phyloP scores from a whole-genome alignment of 805 yeast genomes.

The Kazachstania kunashirensis region DNA sequence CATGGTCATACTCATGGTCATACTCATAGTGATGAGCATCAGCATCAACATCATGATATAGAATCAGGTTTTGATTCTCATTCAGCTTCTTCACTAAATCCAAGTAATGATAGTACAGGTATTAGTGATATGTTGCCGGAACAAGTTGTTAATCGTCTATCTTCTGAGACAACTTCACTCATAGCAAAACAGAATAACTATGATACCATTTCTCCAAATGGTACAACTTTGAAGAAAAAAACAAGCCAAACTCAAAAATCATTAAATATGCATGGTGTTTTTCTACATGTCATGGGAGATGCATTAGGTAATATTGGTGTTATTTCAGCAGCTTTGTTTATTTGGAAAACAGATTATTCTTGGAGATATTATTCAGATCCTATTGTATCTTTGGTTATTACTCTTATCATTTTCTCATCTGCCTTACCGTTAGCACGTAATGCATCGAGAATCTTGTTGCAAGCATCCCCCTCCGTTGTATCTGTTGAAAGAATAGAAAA shows the following conservation, averaged over 20 bases:
- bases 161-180: no score
- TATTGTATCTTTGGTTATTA: slow-evolving; percentile 70
- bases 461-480: slow-evolving; percentile 83
- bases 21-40: not conserved
- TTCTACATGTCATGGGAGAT: slow-evolving; percentile 89
- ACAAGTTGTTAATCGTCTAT: no score
- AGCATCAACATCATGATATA: not conserved
- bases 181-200: no score
- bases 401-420: slow-evolving; percentile 78
- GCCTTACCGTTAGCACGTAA: slow-evolving; percentile 84
- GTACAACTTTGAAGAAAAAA: slow-evolving; percentile 24
- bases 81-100: slow-evolving; percentile 16
- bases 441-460: slow-evolving; percentile 78
- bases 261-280: slow-evolving; percentile 96
- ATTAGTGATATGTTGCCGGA: not conserved
- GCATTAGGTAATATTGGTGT: slow-evolving; percentile 95
- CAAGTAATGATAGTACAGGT: slow-evolving; percentile 2
- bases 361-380: slow-evolving; percentile 91
- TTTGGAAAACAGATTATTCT: slow-evolving; percentile 84
- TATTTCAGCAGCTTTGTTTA: slow-evolving; percentile 76
- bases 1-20: not conserved
- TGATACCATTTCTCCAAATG: slow-evolving; percentile 20
- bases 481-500: slow-evolving; percentile 64
- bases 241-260: slow-evolving; percentile 35
- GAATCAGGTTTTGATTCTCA: no score